Evolutionary conservation across 257 asterid genomes (phyloP).

Genomic region (Jacaranda copaia): DNA sequence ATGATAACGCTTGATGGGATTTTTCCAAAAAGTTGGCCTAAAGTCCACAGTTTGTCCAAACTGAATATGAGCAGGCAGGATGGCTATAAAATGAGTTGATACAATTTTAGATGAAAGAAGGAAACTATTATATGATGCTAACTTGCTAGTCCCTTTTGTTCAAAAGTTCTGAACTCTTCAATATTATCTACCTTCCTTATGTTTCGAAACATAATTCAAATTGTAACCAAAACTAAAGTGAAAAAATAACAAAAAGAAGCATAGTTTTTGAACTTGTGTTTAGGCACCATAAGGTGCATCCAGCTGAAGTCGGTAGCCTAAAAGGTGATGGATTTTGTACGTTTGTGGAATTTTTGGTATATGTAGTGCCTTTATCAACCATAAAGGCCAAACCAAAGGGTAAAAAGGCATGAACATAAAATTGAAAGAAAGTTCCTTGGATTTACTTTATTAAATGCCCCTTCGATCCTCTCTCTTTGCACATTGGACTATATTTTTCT

Average conservation of each 20-base stretch:
- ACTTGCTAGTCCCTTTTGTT: background rate
- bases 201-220: background rate
- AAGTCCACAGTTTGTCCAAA: conserved; percentile 17
- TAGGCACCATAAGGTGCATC: background rate
- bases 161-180: conserved; percentile 6
- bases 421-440: background rate
- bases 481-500: background rate
- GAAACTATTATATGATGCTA: background rate
- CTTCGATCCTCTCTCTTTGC: background rate
- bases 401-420: background rate
- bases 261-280: background rate
- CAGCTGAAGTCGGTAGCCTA: background rate
- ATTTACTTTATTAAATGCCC: conserved; percentile 33
- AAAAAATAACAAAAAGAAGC: background rate
- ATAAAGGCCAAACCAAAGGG: background rate
- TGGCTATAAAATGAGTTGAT: background rate
- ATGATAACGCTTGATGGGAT: conserved; percentile 30
- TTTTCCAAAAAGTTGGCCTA: conserved; percentile 14
- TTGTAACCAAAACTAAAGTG: background rate
- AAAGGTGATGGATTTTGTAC: background rate
- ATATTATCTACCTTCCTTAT: background rate
- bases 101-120: background rate
- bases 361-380: background rate
- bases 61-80: background rate
- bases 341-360: background rate